A percentile compares a stretch with the other conserved stretches of the same genome.
Evolutionary conservation across 2,329 filamentous ascomycete genomes (phyloP).

Genomic region (Sporothrix protearum): DNA sequence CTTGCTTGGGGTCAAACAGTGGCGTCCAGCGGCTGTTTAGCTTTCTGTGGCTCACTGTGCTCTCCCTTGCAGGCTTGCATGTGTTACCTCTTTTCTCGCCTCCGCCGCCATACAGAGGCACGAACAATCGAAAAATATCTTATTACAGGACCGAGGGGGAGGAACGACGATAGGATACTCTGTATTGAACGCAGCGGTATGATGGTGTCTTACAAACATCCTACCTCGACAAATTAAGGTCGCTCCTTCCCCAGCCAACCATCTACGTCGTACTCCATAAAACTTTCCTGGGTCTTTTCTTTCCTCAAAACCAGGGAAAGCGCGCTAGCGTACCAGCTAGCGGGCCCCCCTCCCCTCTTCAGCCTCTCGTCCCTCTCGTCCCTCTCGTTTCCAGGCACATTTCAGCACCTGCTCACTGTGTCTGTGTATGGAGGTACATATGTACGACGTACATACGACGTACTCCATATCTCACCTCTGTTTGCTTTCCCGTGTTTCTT

Average conservation of each 20-base stretch:
- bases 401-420: neutral
- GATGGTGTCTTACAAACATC: neutral
- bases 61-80: neutral
- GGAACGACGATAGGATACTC: neutral
- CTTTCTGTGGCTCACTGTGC: neutral
- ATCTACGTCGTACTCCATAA: too few relatives aligned
- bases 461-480: neutral
- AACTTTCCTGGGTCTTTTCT: neutral
- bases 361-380: slow-evolving; percentile 7
- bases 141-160: neutral
- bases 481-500: neutral
- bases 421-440: too few relatives aligned
- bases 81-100: neutral
- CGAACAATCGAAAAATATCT: neutral
- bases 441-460: too few relatives aligned
- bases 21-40: neutral
- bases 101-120: neutral
- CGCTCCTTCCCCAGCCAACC: slow-evolving; percentile 9
- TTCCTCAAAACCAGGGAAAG: neutral
- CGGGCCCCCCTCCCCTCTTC: neutral
- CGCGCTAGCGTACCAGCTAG: neutral
- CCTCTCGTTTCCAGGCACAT: neutral
- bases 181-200: neutral
- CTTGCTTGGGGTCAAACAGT: neutral
- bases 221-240: neutral